Conservation (phyloP, 2,329 filamentous ascomycete genomes). For the Mollisiaceae sp. region DNA sequence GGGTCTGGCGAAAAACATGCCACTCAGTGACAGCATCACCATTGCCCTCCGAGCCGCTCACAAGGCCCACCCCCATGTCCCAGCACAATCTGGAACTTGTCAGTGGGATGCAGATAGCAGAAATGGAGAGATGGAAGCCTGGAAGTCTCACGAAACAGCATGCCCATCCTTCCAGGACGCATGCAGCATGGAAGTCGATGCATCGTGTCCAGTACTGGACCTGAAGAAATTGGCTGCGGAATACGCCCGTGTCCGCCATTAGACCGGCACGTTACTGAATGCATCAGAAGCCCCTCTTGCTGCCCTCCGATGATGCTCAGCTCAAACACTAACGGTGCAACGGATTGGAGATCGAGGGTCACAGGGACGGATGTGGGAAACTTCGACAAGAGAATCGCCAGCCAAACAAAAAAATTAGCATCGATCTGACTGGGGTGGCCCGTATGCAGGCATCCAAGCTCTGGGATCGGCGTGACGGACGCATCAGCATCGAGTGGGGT, state of each 20-base stretch:
- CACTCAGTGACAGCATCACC: no score
- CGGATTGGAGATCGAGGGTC: conserved; percentile 22
- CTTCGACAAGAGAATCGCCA: conserved; percentile 7
- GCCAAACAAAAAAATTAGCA: conserved; percentile 15
- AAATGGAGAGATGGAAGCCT: conserved; percentile 5
- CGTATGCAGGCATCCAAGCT: conserved; percentile 13
- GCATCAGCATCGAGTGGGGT: conserved; percentile 24
- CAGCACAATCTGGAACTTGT: background rate
- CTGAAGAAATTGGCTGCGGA: conserved; percentile 13
- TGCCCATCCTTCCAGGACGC: background rate
- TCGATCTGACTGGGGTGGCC: conserved; percentile 8
- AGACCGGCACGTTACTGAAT: conserved; percentile 9
- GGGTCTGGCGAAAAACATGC: conserved; percentile 2
- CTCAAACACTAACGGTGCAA: conserved; percentile 22
- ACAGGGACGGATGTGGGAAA: conserved; percentile 17
- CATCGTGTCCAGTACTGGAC: background rate
- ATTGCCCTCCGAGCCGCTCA: no score
- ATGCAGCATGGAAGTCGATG: conserved; percentile 1
- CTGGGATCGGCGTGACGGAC: conserved; percentile 26
- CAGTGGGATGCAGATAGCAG: background rate
- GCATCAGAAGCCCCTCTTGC: background rate
- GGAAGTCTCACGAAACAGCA: conserved; percentile 3
- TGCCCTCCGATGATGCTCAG: conserved; percentile 9
- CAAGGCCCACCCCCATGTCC: no score
- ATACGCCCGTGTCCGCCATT: conserved; percentile 21